Evolutionary conservation across 108 stramenopile genomes (phyloP).

Genomic region (Aurantiochytrium sp.): DNA sequence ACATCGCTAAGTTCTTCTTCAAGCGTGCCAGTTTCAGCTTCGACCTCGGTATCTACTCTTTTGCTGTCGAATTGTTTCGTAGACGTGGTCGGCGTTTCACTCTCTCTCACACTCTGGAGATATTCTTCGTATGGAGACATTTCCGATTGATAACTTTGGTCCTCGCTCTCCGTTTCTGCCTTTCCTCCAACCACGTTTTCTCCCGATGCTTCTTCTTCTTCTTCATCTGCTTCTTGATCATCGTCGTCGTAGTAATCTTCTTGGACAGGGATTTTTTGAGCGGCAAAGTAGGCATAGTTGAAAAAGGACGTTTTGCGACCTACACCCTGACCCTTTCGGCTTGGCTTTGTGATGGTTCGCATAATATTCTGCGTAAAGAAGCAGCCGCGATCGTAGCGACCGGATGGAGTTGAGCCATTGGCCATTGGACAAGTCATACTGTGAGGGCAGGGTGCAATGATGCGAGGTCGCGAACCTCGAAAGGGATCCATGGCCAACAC

Average conservation of each 20-base stretch:
- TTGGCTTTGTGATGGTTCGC: neutral
- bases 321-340: neutral
- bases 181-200: neutral
- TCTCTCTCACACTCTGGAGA: too few relatives aligned
- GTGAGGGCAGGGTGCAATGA: neutral
- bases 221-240: neutral
- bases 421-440: neutral
- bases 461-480: neutral
- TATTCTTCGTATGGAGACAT: too few relatives aligned
- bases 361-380: neutral
- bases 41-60: too few relatives aligned
- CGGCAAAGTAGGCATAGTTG: neutral
- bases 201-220: neutral
- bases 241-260: too few relatives aligned
- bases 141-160: too few relatives aligned
- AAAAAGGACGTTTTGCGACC: neutral
- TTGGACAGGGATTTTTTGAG: neutral
- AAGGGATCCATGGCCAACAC: neutral
- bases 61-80: too few relatives aligned
- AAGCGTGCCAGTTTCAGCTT: neutral
- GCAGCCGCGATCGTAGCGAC: neutral
- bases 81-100: too few relatives aligned
- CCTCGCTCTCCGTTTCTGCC: too few relatives aligned
- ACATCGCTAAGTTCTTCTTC: neutral
- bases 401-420: neutral